A percentile compares a stretch with the other conserved stretches of the same genome.
These are phyloP conservation scores for Colletotrichum sp. DNA, from an alignment of 2,329 filamentous ascomycete species.

Conservation along the genomic window DNA sequence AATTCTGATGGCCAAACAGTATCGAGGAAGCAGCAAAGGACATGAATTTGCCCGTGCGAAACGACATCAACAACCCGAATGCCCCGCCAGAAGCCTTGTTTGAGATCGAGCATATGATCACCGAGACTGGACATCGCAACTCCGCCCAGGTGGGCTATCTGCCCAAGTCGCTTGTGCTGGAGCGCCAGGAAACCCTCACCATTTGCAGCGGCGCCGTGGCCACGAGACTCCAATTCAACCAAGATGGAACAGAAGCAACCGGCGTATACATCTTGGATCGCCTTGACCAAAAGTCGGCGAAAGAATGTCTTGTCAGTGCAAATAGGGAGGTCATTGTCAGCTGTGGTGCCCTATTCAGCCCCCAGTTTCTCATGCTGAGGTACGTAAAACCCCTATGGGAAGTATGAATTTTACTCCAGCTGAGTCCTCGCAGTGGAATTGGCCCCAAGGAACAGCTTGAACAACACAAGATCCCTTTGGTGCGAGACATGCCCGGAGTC, in stretches of 20 bases:
- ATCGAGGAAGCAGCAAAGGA: constrained; percentile 27
- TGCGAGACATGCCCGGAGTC: constrained; percentile 30
- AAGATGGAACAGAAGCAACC: constrained; percentile 20
- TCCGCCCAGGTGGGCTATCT: constrained; percentile 33
- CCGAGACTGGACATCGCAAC: constrained; percentile 25
- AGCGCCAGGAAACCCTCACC: constrained; percentile 26
- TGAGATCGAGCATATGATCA: constrained; percentile 31
- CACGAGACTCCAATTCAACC: constrained; percentile 30
- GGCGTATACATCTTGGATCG: constrained; percentile 28
- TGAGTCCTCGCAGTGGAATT: constrained; percentile 29
- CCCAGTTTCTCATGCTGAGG: constrained; percentile 35
- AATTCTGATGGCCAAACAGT: constrained; percentile 5
- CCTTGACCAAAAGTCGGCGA: background rate
- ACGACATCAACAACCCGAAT: constrained; percentile 31
- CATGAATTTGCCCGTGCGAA: constrained; percentile 28
- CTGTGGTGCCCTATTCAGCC: constrained; percentile 30
- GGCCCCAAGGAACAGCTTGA: constrained; percentile 28
- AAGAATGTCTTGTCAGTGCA: constrained; percentile 26
- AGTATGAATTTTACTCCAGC: background rate
- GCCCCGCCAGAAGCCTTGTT: constrained; percentile 33
- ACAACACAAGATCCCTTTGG: constrained; percentile 24
- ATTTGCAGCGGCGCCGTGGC: constrained; percentile 34
- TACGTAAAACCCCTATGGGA: background rate
- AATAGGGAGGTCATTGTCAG: constrained; percentile 35
- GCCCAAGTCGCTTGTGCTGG: constrained; percentile 22